Base-by-base conservation (phyloP, 2,329 filamentous ascomycete species). In the Clarireedia hainanense region DNA sequence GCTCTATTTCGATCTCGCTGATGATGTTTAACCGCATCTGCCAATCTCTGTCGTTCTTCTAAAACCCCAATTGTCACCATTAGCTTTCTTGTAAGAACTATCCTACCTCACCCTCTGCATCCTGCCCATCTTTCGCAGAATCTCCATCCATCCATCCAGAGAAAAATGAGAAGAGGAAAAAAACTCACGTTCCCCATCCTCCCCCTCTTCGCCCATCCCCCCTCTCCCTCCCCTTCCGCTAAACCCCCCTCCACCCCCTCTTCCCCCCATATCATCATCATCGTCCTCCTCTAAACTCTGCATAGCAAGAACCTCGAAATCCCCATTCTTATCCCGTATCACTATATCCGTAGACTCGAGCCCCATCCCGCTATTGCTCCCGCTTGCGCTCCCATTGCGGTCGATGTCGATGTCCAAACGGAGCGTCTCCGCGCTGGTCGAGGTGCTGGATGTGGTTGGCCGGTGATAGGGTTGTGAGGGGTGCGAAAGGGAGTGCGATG, bases 21-120 rank as follows among this genome's bases (percentile, higher is more conserved):
- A 66, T 84, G 80, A 64, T 81, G 79, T 65, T 78, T 82, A 36
- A 86, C 78, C 1, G 80, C 80, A 59, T 85, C 82, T 24, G 79
- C 76, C 10, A 86, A 68, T 50, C 77, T 73, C 65, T 85, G 81
- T 52, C 80, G 74, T 65, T 86, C 83, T 55, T 77, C 80, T 83
- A 58, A 49, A 50, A 63, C 54, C 51, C 59, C 58, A 59, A 46
- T 62, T 46, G 39, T 59, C 34, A 5, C 17, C 17, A 48, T 57
- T 40, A 48, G 46, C 50, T 17, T 68, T 71, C 20, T 20, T 20
- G 20, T 20, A 20, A 20, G 73, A 12, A 5, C 77, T 79, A 67
- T 84, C 80, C 57, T 69, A 77, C 69, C 80, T 2, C 81, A 64
- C 76, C 74, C 58, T 74, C 76, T 7, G 20, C 20, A 20, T 20